Evolutionary conservation across 257 asterid genomes (phyloP).

Genomic region (Nicotiana tomentosiformis): DNA sequence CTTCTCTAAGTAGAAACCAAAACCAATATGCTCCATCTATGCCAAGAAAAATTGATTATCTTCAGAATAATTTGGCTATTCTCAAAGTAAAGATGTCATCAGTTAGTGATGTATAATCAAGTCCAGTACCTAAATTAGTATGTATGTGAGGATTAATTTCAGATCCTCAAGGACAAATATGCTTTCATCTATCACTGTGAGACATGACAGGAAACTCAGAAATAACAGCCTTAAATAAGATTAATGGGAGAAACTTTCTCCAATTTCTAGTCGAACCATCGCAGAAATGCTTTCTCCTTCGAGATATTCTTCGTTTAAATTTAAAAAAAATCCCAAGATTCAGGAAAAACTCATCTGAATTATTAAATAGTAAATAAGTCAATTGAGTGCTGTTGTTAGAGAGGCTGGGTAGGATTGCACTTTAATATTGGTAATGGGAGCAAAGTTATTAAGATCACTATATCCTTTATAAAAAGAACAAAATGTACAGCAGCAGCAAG

Average conservation of each 20-base stretch:
- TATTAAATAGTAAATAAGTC: neutral
- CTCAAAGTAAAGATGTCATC: neutral
- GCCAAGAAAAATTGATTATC: neutral
- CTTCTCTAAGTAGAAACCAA: neutral
- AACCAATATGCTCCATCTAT: neutral
- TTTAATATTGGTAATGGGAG: neutral
- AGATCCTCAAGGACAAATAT: neutral
- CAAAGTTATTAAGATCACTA: neutral
- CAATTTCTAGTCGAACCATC: neutral
- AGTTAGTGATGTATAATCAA: neutral
- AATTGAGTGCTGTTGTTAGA: neutral
- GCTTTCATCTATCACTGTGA: neutral
- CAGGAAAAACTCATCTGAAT: neutral
- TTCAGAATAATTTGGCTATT: neutral
- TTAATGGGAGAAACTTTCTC: neutral
- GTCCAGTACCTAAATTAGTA: neutral
- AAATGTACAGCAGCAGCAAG: neutral
- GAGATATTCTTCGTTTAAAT: neutral
- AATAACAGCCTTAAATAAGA: neutral
- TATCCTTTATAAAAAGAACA: neutral
- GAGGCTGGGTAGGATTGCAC: neutral
- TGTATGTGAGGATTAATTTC: neutral
- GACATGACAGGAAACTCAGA: neutral
- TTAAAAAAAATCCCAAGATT: neutral
- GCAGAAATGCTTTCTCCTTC: neutral